Conservation (phyloP, 2,329 filamentous ascomycete species). For the Colletotrichum phormii region DNA sequence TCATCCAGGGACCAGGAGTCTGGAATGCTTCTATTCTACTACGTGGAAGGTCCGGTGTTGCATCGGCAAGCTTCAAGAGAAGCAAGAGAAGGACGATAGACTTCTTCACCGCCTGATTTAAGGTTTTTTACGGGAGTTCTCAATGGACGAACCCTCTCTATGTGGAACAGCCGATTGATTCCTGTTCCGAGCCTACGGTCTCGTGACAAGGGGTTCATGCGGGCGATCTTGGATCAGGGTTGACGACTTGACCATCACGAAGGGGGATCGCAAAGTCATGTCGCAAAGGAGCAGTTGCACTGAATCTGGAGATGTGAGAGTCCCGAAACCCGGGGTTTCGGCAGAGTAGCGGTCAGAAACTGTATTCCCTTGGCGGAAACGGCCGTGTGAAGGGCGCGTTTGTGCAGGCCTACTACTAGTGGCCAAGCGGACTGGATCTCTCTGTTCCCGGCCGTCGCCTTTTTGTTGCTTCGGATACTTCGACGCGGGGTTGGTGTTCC, state of each 20-base stretch:
- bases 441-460: neutral
- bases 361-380: neutral
- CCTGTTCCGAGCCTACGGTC: neutral
- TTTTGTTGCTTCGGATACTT: neutral
- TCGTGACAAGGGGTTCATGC: constrained; percentile 14
- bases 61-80: neutral
- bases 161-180: constrained; percentile 4
- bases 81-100: neutral
- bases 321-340: neutral
- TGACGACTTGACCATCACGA: neutral
- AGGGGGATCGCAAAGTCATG: neutral
- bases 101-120: constrained; percentile 1
- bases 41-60: neutral
- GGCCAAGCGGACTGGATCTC: neutral
- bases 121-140: neutral
- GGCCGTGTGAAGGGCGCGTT: neutral
- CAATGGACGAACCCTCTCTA: neutral
- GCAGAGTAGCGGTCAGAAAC: constrained; percentile 14
- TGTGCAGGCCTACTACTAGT: neutral
- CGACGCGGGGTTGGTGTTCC: neutral
- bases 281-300: neutral
- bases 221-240: neutral
- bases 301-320: neutral
- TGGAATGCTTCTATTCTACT: neutral
- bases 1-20: neutral